Evolutionary conservation across 352 stramenopile species (phyloP), one percentile per base, ranked within the genome.

Genomic region (Globisporangium middletonii): DNA sequence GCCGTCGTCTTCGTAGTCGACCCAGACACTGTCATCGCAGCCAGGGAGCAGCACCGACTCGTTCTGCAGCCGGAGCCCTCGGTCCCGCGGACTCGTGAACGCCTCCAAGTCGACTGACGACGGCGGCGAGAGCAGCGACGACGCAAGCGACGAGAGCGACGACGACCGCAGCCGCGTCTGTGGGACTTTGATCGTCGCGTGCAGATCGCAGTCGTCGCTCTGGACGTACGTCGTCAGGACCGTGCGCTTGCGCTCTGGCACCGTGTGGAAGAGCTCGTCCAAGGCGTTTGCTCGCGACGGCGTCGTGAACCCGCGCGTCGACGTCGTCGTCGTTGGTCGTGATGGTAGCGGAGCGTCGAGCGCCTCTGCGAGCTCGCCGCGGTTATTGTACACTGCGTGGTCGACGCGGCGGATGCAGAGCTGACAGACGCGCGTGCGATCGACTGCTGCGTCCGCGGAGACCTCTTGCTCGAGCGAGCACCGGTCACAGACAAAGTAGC

Each of bases 401-500:
- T 82, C 64, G 19, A 85, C 61, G 2, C 75, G 75, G 8, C 73
- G 27, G 46, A 85, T 60, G 38, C 75, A 85, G 7, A 68, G 70
- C 23, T 77, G 63, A 16, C 75, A 85, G 8, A 82, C 60, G 38
- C 70, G 65, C 7, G 77, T 63, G 43, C 70, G 57, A 9, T 78
- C 63, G 38, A 82, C 67, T n/a, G 65, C 70, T 0, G 68, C 58
- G 19, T 59, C 51, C 23, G 23, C 23, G 1, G 49, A 47, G 9
- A 75, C 67, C 37, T 79, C 65, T 60, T 80, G 75, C 26, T 59
- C 57, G 15, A 72, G 55, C 0, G 71, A 73, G 53, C 75, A 85
- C 48, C 72, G 75, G 23, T 80, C 65, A 44, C 75, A 85, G 3
- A 82, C 72, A 41, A 80, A 64, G 51, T 75, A 82, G n/a, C 70